Evolutionary conservation across 306 rosid genomes (phyloP).

Genomic region (Hylodesmum podocarpum): DNA sequence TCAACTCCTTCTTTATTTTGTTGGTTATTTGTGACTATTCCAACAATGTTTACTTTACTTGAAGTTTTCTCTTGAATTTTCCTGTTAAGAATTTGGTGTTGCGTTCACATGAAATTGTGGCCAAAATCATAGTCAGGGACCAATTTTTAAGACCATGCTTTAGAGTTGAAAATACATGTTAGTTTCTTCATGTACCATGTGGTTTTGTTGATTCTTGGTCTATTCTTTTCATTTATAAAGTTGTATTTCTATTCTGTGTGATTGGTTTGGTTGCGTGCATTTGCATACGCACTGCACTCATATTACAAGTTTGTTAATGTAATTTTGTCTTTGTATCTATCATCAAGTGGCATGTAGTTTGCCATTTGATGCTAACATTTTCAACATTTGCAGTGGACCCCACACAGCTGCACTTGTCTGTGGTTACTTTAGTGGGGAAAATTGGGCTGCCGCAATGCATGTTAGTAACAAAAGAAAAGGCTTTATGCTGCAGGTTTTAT

Average conservation of each 20-base stretch:
- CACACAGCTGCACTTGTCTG: background rate
- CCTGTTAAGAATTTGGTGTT: background rate
- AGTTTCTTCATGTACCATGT: background rate
- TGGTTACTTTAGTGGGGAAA: slow-evolving; percentile 9
- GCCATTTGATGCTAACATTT: background rate
- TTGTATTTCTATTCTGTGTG: background rate
- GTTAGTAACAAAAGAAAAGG: slow-evolving; percentile 22
- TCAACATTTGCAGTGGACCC: background rate
- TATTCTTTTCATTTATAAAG: background rate
- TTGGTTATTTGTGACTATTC: background rate
- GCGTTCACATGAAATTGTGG: too few relatives aligned
- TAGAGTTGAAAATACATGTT: background rate
- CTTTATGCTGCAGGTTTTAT: slow-evolving; percentile 63
- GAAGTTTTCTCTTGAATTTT: background rate
- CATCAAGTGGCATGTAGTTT: slow-evolving; percentile 6
- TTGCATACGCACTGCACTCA: background rate
- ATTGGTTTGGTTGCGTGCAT: background rate
- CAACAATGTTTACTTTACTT: background rate
- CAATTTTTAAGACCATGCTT: too few relatives aligned
- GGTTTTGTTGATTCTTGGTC: background rate
- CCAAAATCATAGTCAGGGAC: too few relatives aligned
- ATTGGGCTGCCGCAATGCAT: background rate
- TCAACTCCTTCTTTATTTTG: background rate
- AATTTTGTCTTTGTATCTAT: background rate
- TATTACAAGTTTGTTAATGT: slow-evolving; percentile 1